Base-by-base conservation (phyloP, 2,329 filamentous ascomycete genomes). In the Teratosphaeria pseudoeucalypti region DNA sequence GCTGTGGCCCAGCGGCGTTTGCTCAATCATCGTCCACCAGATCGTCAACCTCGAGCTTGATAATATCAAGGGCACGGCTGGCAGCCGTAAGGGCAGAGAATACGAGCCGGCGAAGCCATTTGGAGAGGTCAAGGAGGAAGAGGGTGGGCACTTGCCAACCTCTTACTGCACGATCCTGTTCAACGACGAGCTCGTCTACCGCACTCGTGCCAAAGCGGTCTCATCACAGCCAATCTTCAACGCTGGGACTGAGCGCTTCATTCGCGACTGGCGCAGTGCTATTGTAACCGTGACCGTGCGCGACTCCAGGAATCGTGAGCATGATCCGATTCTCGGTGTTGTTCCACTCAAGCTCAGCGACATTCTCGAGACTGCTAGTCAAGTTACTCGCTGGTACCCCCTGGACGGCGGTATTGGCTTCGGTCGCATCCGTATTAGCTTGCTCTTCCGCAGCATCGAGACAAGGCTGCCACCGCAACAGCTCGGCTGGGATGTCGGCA, bases 141-240 rank as follows among this genome's bases (percentile, higher is more conserved):
- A 90, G 68, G 83, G 88, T 65, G 86, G 85, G 63, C 82, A 86
- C 56, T 78, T 97, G 34, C 94, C 94, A 0, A 96, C 88, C 62
- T 89, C 90, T 47, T 99, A 99, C 76, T 96, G 92, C 76, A 96
- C 91, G 1, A 92, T 99, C 58, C 76, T 94, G 11, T 80, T 89
- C 73, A 96, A 96, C 66, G 92, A 97, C 68, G 85, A 95, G 67
- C 75, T 96, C 76, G 80, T 91, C 19, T 97, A 96, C 78, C 91
- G 92, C 70, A 97, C 92, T n/a, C 85, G 94, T 69, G 85, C 90
- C 39, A 97, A 99, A 78, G 92, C 92, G 3, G 88, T 95, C 7
- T 95, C 89, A 39, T 95, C 90, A 57, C 92, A 95, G 72, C 94
- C 94, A 1, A 96, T 97, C 64, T 97, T 96, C 81, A 96, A 97